Percentiles rank a stretch among this genome's conserved stretches.
phyloP scores from a whole-genome alignment of 2,329 filamentous ascomycete species.

The Drechslerella dactyloides region DNA sequence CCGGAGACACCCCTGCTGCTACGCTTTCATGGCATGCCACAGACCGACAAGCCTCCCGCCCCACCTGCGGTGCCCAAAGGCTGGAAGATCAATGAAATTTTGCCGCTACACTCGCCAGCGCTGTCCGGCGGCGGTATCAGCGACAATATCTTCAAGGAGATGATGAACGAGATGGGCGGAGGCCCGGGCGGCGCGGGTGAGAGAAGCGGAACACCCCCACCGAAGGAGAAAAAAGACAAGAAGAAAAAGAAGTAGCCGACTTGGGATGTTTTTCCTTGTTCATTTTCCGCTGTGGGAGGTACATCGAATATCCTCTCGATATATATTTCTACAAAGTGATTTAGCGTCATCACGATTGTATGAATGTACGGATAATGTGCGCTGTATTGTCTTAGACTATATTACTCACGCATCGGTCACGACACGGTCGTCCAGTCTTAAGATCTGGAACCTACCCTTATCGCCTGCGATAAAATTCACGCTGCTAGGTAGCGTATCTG shows the following conservation, averaged over 20 bases:
- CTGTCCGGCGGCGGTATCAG: conserved; percentile 91
- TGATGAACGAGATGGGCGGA: conserved; percentile 87
- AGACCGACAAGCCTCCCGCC: conserved; percentile 71
- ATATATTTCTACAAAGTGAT: not conserved
- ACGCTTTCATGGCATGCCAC: conserved; percentile 74
- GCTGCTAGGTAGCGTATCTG: not conserved
- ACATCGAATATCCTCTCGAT: not conserved
- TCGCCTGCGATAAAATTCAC: conserved; percentile 37
- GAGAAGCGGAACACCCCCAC: conserved; percentile 60
- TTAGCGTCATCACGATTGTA: conserved; percentile 4
- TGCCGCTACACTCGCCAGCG: conserved; percentile 87
- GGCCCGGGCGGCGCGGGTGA: conserved; percentile 56
- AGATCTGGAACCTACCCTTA: conserved; percentile 34
- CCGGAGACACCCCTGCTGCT: conserved; percentile 73
- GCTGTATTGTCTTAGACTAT: not conserved
- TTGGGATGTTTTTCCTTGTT: not conserved
- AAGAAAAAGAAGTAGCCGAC: conserved; percentile 50
- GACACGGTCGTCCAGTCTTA: conserved; percentile 17
- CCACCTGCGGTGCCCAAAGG: conserved; percentile 78
- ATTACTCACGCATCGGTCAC: conserved; percentile 16
- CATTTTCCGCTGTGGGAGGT: not conserved
- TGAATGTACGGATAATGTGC: not conserved
- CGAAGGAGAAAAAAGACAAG: conserved; percentile 62
- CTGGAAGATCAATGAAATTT: conserved; percentile 84
- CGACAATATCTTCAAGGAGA: conserved; percentile 93